Percentiles rank a stretch among this genome's conserved stretches.
phyloP scores from a whole-genome alignment of 164 flowering plant species.

The Akebia trifoliata region DNA sequence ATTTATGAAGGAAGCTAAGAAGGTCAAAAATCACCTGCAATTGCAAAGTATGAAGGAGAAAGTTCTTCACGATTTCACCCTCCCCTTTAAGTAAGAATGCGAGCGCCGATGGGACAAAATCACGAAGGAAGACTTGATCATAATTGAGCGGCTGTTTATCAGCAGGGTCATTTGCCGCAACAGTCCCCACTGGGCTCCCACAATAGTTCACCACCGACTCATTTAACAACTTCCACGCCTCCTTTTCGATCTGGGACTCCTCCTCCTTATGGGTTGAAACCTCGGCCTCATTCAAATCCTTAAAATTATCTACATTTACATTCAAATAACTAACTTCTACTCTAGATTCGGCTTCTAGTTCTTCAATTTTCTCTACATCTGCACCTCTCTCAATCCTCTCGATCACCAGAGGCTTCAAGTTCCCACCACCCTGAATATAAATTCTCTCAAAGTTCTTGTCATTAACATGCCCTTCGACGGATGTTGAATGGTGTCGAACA shows the following conservation, averaged over 20 bases:
- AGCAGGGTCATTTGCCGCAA: conserved; percentile 81
- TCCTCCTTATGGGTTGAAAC: conserved; percentile 27
- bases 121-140: conserved; percentile 93
- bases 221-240: conserved; percentile 79
- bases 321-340: conserved; percentile 17
- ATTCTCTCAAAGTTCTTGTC: conserved; percentile 57
- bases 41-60: conserved; percentile 89
- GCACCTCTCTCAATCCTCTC: conserved; percentile 32
- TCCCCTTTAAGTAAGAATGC: conserved; percentile 95
- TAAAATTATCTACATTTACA: conserved; percentile 25
- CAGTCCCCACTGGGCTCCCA: conserved; percentile 88
- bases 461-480: conserved; percentile 49
- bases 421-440: conserved; percentile 47
- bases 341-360: conserved; percentile 18
- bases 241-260: conserved; percentile 56
- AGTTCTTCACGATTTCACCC: conserved; percentile 83
- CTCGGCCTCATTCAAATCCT: conserved; percentile 29
- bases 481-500: conserved; percentile 53
- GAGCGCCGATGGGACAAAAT: conserved; percentile 94
- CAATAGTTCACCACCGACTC: conserved; percentile 70
- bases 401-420: conserved; percentile 56
- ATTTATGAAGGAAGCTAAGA: too few relatives aligned
- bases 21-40: conserved; percentile 83
- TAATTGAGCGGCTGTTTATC: conserved; percentile 72
- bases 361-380: conserved; percentile 15